A percentile compares a stretch with the other conserved stretches of the same genome.
phyloP scores from a whole-genome alignment of 2,329 filamentous ascomycete species.

The Fusarium buxicola region DNA sequence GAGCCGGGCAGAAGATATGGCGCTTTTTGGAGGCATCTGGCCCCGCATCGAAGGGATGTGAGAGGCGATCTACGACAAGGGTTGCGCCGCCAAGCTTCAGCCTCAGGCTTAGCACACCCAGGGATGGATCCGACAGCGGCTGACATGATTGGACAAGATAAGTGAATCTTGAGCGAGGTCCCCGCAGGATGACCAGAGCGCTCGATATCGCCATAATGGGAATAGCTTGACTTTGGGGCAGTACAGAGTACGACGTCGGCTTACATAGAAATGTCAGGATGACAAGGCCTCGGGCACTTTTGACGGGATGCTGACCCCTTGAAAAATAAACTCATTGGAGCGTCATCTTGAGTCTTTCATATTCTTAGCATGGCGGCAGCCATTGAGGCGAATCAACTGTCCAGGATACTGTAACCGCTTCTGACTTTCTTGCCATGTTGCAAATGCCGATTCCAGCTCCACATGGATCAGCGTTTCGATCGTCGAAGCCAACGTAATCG shows the following conservation, averaged over 20 bases:
- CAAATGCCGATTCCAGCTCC: constrained; percentile 14
- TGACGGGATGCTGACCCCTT: background rate
- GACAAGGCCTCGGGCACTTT: background rate
- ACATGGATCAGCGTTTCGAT: background rate
- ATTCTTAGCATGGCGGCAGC: background rate
- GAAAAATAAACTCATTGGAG: background rate
- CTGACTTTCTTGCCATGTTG: too few species aligned
- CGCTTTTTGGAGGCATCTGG: background rate
- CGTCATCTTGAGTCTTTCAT: background rate
- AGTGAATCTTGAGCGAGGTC: background rate
- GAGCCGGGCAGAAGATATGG: constrained; percentile 16
- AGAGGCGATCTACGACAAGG: constrained; percentile 8
- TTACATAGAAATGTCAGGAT: background rate
- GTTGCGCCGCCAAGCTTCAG: constrained; percentile 10
- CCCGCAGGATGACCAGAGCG: constrained; percentile 21
- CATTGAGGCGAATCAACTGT: constrained; percentile 2
- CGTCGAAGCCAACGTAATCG: constrained; percentile 18
- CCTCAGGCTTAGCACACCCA: constrained; percentile 8
- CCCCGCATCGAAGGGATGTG: constrained; percentile 22
- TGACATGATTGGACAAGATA: constrained; percentile 14
- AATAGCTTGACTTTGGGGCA: constrained; percentile 12
- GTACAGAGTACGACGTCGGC: background rate
- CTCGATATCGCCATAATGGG: constrained; percentile 23
- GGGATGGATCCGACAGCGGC: background rate
- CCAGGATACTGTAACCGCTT: background rate